Evolutionary conservation across 139 green algal genomes (phyloP).

Genomic region (Chlamydomonas incerta): DNA sequence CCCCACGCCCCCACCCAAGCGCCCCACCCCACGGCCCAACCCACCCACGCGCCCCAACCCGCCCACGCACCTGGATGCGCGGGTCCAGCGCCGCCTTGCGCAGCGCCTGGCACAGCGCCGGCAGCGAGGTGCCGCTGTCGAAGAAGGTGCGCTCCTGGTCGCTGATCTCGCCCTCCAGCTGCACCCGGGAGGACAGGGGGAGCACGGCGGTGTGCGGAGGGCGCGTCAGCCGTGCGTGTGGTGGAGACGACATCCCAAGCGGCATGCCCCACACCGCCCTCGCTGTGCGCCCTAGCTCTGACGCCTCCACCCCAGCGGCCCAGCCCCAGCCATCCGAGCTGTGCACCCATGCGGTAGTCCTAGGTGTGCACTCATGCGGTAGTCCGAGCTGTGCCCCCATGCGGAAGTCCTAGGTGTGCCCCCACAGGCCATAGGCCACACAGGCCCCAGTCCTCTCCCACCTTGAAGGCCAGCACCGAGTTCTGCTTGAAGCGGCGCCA

Average conservation of each 20-base stretch:
- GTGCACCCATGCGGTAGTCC: too few species aligned
- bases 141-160: constrained; percentile 62
- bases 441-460: too few species aligned
- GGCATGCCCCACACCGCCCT: too few species aligned
- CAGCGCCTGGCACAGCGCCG: constrained; percentile 77
- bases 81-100: constrained; percentile 92
- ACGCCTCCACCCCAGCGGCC: too few species aligned
- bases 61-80: constrained; percentile 58
- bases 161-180: constrained; percentile 55
- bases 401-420: too few species aligned
- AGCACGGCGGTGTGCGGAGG: background rate
- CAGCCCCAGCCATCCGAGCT: too few species aligned
- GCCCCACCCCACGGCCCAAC: background rate
- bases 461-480: constrained; percentile 83
- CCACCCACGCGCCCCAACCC: background rate
- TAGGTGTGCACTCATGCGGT: too few species aligned
- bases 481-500: constrained; percentile 91
- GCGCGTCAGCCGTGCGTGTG: background rate
- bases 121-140: constrained; percentile 54
- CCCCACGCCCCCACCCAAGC: constrained; percentile 20
- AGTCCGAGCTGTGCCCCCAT: too few species aligned
- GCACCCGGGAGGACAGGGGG: background rate
- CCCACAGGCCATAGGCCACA: too few species aligned
- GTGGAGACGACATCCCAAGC: too few species aligned
- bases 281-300: too few species aligned